Percentiles rank a stretch among this genome's conserved stretches.
Evolutionary conservation across 352 stramenopile genomes (phyloP).

Genomic region (Thraustotheca clavata): DNA sequence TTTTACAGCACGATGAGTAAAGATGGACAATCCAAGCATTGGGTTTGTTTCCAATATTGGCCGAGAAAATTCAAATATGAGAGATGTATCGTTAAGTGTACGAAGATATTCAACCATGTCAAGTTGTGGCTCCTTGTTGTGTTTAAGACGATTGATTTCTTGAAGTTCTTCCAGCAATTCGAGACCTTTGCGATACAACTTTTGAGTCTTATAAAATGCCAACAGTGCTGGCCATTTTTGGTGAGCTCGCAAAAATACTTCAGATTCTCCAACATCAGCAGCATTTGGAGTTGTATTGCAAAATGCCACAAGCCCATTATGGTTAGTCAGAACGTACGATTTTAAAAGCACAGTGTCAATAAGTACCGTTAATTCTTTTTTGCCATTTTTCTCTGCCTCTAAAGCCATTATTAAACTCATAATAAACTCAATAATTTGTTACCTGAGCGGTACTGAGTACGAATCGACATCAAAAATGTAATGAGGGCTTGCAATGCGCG

Average conservation of each 20-base stretch:
- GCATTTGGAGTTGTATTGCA: constrained; percentile 39
- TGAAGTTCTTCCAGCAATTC: constrained; percentile 76
- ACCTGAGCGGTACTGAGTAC: not conserved
- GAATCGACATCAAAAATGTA: not conserved
- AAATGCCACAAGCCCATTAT: constrained; percentile 32
- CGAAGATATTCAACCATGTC: constrained; percentile 63
- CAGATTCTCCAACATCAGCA: constrained; percentile 62
- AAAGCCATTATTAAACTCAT: constrained; percentile 11
- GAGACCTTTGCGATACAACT: constrained; percentile 68
- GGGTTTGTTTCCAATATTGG: constrained; percentile 51
- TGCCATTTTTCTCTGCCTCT: constrained; percentile 40
- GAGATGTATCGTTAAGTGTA: constrained; percentile 45
- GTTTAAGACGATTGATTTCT: not conserved
- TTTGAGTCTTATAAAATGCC: constrained; percentile 57
- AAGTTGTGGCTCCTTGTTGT: constrained; percentile 28
- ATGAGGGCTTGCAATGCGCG: not conserved
- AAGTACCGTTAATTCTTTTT: constrained; percentile 25
- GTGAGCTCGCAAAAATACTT: constrained; percentile 71
- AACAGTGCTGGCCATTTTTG: constrained; percentile 47
- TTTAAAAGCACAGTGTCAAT: constrained; percentile 79
- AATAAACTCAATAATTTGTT: not conserved
- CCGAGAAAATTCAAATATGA: constrained; percentile 77
- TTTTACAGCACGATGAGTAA: constrained; percentile 53
- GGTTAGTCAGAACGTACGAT: constrained; percentile 47
- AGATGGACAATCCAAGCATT: constrained; percentile 56